Evolutionary conservation across 805 yeast species (phyloP).

Genomic region (Metschnikowia reukaufii): DNA sequence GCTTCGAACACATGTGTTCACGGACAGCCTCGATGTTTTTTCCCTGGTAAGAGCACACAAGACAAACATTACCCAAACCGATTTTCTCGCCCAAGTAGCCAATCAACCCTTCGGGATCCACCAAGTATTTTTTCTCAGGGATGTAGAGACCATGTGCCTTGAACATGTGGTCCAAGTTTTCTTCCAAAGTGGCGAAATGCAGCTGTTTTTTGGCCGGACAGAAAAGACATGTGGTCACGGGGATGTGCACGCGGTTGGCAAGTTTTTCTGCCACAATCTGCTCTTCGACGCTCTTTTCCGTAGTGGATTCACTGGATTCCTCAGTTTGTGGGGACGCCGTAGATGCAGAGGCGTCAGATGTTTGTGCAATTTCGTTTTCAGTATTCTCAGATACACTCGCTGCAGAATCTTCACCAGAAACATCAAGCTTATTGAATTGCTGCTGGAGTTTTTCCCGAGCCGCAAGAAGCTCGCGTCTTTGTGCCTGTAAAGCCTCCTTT

Average conservation of each 20-base stretch:
- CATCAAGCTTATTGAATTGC: conserved; percentile 3
- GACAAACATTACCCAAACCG: conserved; percentile 79
- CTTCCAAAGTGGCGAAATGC: conserved; percentile 39
- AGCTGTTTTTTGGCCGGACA: conserved; percentile 41
- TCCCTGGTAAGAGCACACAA: conserved; percentile 85
- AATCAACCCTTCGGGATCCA: conserved; percentile 71
- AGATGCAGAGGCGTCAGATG: neutral
- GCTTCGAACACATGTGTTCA: conserved; percentile 81
- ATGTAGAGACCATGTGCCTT: conserved; percentile 78
- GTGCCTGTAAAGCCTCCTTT: conserved; percentile 49
- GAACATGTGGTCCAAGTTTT: conserved; percentile 69
- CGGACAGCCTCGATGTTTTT: conserved; percentile 79
- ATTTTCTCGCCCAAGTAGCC: conserved; percentile 75
- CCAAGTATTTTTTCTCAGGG: conserved; percentile 75
- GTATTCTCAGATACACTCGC: neutral
- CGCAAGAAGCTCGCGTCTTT: conserved; percentile 45
- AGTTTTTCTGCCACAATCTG: conserved; percentile 45
- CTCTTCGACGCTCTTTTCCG: conserved; percentile 39
- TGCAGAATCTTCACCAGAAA: neutral
- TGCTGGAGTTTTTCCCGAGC: conserved; percentile 22
- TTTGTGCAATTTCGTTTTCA: neutral
- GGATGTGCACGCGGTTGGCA: conserved; percentile 46
- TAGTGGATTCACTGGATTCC: no score
- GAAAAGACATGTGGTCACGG: conserved; percentile 51
- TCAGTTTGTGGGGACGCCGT: conserved; percentile 10